These are phyloP conservation scores for Arthrobotrys entomopaga DNA, from an alignment of 2,329 filamentous ascomycete species.

Conservation along the genomic window DNA sequence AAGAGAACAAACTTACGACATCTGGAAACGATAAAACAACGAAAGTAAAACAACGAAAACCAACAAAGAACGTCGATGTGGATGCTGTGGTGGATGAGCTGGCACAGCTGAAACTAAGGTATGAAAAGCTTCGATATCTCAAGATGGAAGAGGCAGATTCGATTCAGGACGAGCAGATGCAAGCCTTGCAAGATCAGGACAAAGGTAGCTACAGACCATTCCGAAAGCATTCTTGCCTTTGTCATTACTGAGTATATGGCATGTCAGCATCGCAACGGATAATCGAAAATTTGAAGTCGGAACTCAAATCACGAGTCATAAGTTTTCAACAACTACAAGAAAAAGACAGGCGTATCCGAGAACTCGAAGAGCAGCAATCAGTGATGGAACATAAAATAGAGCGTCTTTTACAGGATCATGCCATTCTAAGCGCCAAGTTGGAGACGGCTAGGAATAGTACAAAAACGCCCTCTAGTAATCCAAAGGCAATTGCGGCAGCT, in stretches of 20 bases:
- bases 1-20: not conserved
- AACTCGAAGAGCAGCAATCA: conserved; percentile 39
- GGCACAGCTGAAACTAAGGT: conserved; percentile 38
- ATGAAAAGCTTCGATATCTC: conserved; percentile 37
- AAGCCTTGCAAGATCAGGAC: conserved; percentile 38
- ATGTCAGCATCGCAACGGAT: conserved; percentile 38
- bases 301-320: conserved; percentile 27
- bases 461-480: conserved; percentile 19
- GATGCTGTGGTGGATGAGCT: conserved; percentile 23
- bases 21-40: not conserved
- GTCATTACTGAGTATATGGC: no score
- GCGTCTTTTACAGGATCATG: conserved; percentile 44
- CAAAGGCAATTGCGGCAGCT: conserved; percentile 12
- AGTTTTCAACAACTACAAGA: conserved; percentile 28
- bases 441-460: conserved; percentile 47
- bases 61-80: not conserved
- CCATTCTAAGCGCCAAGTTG: conserved; percentile 45
- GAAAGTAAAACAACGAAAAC: not conserved
- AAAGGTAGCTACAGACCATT: conserved; percentile 19
- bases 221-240: no score
- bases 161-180: conserved; percentile 32
- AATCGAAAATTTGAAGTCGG: conserved; percentile 37
- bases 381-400: conserved; percentile 51
- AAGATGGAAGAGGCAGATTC: conserved; percentile 32
- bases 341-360: conserved; percentile 30